phyloP scores from a whole-genome alignment of 768 basidiomycete genomes.

The Boletus edulis region DNA sequence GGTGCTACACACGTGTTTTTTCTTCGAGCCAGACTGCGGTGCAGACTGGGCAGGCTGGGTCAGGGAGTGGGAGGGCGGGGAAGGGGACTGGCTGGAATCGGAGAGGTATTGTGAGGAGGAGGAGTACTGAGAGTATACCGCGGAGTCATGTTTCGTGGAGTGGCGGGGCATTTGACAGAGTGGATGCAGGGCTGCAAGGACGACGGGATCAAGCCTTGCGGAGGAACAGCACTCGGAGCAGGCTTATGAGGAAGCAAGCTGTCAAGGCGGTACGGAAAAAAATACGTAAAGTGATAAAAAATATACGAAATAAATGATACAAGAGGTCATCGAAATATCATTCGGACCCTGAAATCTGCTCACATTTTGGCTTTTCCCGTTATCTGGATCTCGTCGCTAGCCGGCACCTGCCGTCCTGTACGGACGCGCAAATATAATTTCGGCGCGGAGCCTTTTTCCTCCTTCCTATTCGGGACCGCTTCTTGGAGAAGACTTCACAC shows the following conservation, averaged over 20 bases:
- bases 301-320: constrained; percentile 26
- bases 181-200: constrained; percentile 29
- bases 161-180: constrained; percentile 30
- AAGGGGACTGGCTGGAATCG: constrained; percentile 24
- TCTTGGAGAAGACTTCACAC: constrained; percentile 10
- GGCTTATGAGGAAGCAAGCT: constrained; percentile 35
- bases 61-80: constrained; percentile 1
- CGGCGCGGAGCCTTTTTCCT: constrained; percentile 30
- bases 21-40: constrained; percentile 18
- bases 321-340: not conserved
- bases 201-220: constrained; percentile 26
- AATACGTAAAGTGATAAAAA: constrained; percentile 34
- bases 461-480: constrained; percentile 4
- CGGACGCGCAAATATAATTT: constrained; percentile 30
- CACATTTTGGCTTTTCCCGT: constrained; percentile 34
- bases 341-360: constrained; percentile 34
- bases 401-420: constrained; percentile 28
- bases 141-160: constrained; percentile 25
- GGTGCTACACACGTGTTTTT: constrained; percentile 60
- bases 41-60: not conserved
- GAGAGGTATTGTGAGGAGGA: constrained; percentile 24
- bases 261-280: constrained; percentile 36
- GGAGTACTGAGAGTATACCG: constrained; percentile 21
- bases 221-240: constrained; percentile 22
- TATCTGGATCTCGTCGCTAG: constrained; percentile 31